A percentile compares a stretch with the other conserved stretches of the same genome.
Conservation (phyloP, 305 asterid species). For the Nicotiana rustica region DNA sequence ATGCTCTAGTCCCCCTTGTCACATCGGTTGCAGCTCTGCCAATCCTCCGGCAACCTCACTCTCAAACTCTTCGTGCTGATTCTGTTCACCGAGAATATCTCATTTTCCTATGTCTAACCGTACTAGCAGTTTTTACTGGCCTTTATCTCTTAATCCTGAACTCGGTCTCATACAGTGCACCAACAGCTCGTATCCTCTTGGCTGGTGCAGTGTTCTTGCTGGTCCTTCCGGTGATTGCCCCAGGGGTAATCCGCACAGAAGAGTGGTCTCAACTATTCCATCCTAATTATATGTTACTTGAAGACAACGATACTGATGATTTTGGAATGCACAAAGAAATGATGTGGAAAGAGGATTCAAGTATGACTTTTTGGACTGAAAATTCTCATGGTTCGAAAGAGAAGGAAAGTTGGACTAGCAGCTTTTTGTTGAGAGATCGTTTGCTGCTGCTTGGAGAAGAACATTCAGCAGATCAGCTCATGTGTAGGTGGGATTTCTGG, state of each 20-base stretch:
- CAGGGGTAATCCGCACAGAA: constrained; percentile 38
- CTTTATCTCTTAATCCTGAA: constrained; percentile 60
- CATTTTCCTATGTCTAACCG: constrained; percentile 47
- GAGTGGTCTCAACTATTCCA: constrained; percentile 35
- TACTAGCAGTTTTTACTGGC: constrained; percentile 56
- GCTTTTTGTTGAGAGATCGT: constrained; percentile 35
- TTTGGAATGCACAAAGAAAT: constrained; percentile 43
- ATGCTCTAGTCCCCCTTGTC: constrained; percentile 58
- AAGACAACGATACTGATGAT: constrained; percentile 37
- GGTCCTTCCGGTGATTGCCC: constrained; percentile 49
- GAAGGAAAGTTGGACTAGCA: constrained; percentile 39
- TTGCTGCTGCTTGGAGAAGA: constrained; percentile 61
- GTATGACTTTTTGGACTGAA: constrained; percentile 22
- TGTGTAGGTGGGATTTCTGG: constrained; percentile 65
- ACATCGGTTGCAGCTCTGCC: constrained; percentile 46
- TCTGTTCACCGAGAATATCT: constrained; percentile 39
- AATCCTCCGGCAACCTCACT: constrained; percentile 42
- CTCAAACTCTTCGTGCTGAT: constrained; percentile 41
- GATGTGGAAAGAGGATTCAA: constrained; percentile 34
- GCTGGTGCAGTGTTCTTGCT: constrained; percentile 58
- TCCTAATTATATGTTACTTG: constrained; percentile 26
- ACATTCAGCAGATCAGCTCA: constrained; percentile 52
- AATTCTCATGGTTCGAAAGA: constrained; percentile 37
- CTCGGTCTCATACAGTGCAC: constrained; percentile 40
- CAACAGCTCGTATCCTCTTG: constrained; percentile 46